These are phyloP conservation scores for Dothideomycetes sp. DNA, from an alignment of 2,329 filamentous ascomycete species.

Conservation along the genomic window DNA sequence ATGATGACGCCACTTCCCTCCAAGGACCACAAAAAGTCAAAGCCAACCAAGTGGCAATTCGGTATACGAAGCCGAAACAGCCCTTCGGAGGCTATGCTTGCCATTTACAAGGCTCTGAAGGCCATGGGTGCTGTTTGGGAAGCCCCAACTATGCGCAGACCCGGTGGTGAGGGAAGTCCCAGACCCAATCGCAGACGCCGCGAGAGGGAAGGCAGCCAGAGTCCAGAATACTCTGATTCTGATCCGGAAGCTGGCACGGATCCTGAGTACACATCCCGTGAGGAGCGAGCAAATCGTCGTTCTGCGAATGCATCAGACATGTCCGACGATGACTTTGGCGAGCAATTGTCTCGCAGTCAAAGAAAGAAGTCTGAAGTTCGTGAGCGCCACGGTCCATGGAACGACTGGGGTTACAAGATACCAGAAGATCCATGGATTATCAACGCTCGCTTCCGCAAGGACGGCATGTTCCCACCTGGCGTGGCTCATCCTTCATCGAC, in stretches of 20 bases:
- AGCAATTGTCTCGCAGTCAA: constrained; percentile 16
- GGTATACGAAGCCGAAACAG: constrained; percentile 91
- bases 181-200: constrained; percentile 23
- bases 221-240: constrained; percentile 30
- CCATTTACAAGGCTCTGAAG: constrained; percentile 83
- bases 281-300: constrained; percentile 25
- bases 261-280: constrained; percentile 29
- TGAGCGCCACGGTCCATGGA: constrained; percentile 36
- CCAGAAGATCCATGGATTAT: constrained; percentile 94
- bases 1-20: constrained; percentile 46
- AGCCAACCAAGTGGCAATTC: constrained; percentile 92
- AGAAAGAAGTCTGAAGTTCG: constrained; percentile 23
- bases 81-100: constrained; percentile 86
- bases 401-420: constrained; percentile 63
- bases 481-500: constrained; percentile 41
- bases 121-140: constrained; percentile 89
- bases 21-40: constrained; percentile 44
- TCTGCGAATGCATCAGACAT: constrained; percentile 14
- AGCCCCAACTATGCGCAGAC: constrained; percentile 35
- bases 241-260: constrained; percentile 30
- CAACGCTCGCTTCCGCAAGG: constrained; percentile 76
- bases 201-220: constrained; percentile 20
- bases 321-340: constrained; percentile 15
- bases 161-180: constrained; percentile 30
- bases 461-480: constrained; percentile 56